phyloP scores from a whole-genome alignment of 2,329 filamentous ascomycete genomes.

The Colletotrichum endophyticum region DNA sequence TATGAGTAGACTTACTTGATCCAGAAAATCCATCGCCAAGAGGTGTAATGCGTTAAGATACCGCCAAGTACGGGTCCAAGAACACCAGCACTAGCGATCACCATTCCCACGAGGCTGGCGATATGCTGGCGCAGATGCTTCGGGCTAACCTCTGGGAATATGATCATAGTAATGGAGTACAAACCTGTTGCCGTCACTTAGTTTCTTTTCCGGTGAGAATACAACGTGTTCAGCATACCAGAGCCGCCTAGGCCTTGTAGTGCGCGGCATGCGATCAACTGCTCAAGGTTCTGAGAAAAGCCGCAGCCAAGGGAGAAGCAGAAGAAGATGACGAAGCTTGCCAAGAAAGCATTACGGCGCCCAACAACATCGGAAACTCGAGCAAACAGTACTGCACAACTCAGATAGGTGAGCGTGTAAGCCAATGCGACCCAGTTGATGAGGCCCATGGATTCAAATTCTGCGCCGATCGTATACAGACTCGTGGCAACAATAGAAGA shows the following conservation, averaged over 20 bases:
- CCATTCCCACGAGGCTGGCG: constrained; percentile 51
- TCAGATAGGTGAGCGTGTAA: constrained; percentile 62
- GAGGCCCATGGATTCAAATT: constrained; percentile 49
- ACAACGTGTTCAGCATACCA: constrained; percentile 33
- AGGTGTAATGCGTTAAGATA: constrained; percentile 51
- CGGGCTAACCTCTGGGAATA: constrained; percentile 56
- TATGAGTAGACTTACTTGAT: constrained; percentile 51
- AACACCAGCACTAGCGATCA: constrained; percentile 53
- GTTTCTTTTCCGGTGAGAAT: constrained; percentile 2
- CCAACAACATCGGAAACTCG: constrained; percentile 60
- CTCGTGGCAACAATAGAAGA: constrained; percentile 65
- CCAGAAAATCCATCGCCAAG: constrained; percentile 64
- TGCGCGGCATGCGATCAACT: constrained; percentile 45
- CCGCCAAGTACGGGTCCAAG: constrained; percentile 58
- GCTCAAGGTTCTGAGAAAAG: constrained; percentile 43
- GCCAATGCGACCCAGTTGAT: constrained; percentile 62
- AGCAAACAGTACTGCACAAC: constrained; percentile 61
- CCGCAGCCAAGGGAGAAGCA: constrained; percentile 62
- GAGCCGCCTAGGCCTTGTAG: constrained; percentile 55
- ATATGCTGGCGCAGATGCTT: constrained; percentile 44
- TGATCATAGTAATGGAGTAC: constrained; percentile 62
- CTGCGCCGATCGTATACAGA: constrained; percentile 57
- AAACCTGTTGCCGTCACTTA: constrained; percentile 38
- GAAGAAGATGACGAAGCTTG: constrained; percentile 58
- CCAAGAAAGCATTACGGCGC: constrained; percentile 54